Evolutionary conservation across 164 flowering plant species (phyloP).

Genomic region (Pachysandra terminalis): DNA sequence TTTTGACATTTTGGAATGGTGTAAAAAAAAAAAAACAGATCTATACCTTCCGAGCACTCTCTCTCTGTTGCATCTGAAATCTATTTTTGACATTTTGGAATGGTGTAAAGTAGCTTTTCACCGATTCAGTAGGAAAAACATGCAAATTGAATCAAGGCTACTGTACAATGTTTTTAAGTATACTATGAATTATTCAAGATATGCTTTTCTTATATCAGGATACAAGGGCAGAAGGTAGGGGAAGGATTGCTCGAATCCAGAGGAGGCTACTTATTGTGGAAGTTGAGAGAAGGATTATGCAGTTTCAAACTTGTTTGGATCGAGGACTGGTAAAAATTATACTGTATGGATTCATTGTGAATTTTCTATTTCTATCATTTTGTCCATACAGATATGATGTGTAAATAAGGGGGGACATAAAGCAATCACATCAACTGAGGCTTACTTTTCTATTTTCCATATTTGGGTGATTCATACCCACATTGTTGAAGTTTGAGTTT

Average conservation of each 20-base stretch:
- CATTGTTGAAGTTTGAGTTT: no score
- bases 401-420: not conserved
- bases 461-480: not conserved
- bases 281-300: slow-evolving; percentile 77
- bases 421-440: not conserved
- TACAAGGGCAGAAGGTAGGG: slow-evolving; percentile 85
- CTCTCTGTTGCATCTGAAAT: no score
- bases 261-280: slow-evolving; percentile 86
- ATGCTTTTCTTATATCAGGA: slow-evolving; percentile 45
- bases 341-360: not conserved
- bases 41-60: no score
- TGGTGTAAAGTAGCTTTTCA: no score
- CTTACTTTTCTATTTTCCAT: not conserved
- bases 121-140: no score
- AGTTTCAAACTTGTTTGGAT: slow-evolving; percentile 63
- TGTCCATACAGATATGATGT: no score
- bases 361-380: not conserved
- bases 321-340: slow-evolving; percentile 57
- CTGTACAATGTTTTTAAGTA: not conserved
- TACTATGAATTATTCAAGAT: not conserved
- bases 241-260: slow-evolving; percentile 78
- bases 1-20: no score
- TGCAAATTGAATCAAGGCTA: no score
- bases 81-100: no score
- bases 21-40: no score